A percentile compares a stretch with the other conserved stretches of the same genome.
Conservation (phyloP, 2,329 filamentous ascomycete species). For the Periconia sp. region DNA sequence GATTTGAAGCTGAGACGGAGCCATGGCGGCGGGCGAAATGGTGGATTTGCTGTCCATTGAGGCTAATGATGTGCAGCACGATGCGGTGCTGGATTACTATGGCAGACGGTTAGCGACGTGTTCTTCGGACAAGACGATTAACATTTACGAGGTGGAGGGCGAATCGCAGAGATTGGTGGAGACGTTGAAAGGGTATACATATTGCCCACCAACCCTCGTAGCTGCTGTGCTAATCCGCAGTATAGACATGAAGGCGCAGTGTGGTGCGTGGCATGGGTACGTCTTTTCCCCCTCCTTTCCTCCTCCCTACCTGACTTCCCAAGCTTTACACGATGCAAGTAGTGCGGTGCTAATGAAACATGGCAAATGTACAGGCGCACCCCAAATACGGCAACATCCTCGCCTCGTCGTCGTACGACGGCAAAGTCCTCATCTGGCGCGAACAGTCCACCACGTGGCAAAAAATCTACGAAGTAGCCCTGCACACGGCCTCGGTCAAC, state of each 20-base stretch:
- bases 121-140: conserved; percentile 97
- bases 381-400: conserved; percentile 99
- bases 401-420: conserved; percentile 93
- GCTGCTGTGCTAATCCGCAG: conserved; percentile 17
- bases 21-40: conserved; percentile 2
- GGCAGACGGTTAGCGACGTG: conserved; percentile 94
- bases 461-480: conserved; percentile 88
- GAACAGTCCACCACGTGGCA: conserved; percentile 71
- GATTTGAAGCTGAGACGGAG: background rate
- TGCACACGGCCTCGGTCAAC: conserved; percentile 96
- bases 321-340: conserved; percentile 1
- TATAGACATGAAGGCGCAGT: conserved; percentile 94
- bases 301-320: conserved; percentile 2
- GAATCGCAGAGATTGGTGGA: conserved; percentile 88
- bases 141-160: conserved; percentile 98
- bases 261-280: conserved; percentile 92
- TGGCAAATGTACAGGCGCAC: conserved; percentile 73
- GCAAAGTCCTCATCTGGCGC: conserved; percentile 98
- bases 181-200: conserved; percentile 85
- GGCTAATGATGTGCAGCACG: conserved; percentile 69
- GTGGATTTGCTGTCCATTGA: conserved; percentile 37
- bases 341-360: too few species aligned
- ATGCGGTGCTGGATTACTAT: conserved; percentile 98
- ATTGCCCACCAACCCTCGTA: background rate
- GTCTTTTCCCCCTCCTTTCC: too few species aligned